A percentile compares a stretch with the other conserved stretches of the same genome.
Evolutionary conservation across 805 yeast genomes (phyloP).

Genomic region (Debaryomyces tyrocola): DNA sequence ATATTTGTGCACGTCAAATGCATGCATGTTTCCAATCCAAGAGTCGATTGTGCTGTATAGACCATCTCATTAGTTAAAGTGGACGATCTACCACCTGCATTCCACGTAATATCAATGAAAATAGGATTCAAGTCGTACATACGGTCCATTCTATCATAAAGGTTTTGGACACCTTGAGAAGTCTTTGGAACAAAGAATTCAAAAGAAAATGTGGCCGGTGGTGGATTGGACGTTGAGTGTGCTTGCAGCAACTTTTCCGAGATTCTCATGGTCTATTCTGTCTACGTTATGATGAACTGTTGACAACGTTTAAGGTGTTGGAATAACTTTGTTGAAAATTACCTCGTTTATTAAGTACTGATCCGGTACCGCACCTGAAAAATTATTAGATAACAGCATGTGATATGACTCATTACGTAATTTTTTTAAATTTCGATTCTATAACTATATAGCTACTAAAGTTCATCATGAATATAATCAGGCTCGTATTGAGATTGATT

Average conservation of each 20-base stretch:
- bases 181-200: slow-evolving; percentile 98
- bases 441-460: slow-evolving; percentile 1
- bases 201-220: slow-evolving; percentile 80
- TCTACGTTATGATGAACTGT: neutral
- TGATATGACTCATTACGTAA: slow-evolving; percentile 4
- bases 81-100: slow-evolving; percentile 91
- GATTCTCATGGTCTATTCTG: slow-evolving; percentile 33
- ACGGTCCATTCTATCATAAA: slow-evolving; percentile 96
- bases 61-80: slow-evolving; percentile 89
- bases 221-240: slow-evolving; percentile 38
- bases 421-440: neutral
- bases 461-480: slow-evolving; percentile 5
- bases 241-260: slow-evolving; percentile 44
- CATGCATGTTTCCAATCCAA: slow-evolving; percentile 96
- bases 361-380: neutral
- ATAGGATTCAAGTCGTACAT: slow-evolving; percentile 91
- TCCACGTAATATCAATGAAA: slow-evolving; percentile 97
- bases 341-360: neutral
- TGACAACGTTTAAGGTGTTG: neutral
- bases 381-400: slow-evolving; percentile 1
- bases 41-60: slow-evolving; percentile 81
- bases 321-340: neutral
- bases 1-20: slow-evolving; percentile 96
- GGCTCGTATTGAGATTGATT: slow-evolving; percentile 1
- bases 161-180: slow-evolving; percentile 91